Conservation (phyloP, 768 basidiomycete genomes). For the Mrakia blollopis region DNA sequence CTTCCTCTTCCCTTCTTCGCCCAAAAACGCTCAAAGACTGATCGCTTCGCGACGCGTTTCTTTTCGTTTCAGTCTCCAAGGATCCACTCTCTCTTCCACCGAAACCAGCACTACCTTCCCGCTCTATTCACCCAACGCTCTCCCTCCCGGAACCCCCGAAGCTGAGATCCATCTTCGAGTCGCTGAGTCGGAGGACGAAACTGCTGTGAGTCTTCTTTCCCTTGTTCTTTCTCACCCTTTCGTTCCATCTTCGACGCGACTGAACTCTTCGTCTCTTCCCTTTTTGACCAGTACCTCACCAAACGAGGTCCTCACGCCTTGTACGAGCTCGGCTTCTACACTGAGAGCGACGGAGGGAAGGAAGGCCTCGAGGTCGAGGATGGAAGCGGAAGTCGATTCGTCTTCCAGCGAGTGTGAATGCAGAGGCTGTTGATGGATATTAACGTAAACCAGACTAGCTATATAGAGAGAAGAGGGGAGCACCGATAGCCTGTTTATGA, state of each 20-base stretch:
- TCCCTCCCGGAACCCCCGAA: neutral
- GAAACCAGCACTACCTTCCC: neutral
- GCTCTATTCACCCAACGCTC: neutral
- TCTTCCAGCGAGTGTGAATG: too few species aligned
- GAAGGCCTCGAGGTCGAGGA: neutral
- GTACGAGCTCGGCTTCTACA: too few species aligned
- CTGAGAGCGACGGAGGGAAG: neutral
- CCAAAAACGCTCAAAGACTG: neutral
- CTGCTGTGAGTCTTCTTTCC: neutral
- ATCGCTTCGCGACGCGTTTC: neutral
- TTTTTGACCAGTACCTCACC: neutral
- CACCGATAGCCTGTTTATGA: too few species aligned
- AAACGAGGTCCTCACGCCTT: neutral
- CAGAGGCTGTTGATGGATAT: neutral
- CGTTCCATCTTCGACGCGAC: neutral
- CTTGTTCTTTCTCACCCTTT: neutral
- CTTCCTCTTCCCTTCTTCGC: neutral
- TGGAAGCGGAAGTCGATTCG: neutral
- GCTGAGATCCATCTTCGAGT: neutral
- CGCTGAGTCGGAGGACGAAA: neutral
- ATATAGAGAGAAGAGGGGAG: too few species aligned
- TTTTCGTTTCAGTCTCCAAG: neutral
- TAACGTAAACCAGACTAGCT: neutral
- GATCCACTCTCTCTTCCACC: neutral
- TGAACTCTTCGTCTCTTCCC: neutral